A percentile compares a stretch with the other conserved stretches of the same genome.
Conservation (phyloP, 75 land plant species). For the Picea glauca region DNA sequence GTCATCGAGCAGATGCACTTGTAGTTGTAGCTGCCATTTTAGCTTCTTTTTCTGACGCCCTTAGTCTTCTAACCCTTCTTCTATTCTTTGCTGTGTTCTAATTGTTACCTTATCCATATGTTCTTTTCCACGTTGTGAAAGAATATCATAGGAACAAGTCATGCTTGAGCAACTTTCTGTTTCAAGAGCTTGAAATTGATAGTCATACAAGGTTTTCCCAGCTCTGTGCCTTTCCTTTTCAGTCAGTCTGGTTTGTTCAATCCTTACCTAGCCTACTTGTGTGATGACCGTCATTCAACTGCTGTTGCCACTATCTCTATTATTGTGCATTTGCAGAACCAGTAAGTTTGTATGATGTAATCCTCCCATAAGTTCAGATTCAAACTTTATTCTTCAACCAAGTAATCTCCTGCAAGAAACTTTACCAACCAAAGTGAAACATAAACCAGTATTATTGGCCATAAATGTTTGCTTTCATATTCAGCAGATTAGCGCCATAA, state of each 20-base stretch:
- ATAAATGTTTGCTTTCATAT: background rate
- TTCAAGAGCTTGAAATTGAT: background rate
- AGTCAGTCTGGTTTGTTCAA: background rate
- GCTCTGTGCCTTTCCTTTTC: background rate
- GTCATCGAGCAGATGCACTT: background rate
- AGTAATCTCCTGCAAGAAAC: too few species aligned
- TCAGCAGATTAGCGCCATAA: too few species aligned
- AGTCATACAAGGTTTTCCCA: background rate
- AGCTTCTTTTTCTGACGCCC: background rate
- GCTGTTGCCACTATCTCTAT: too few species aligned
- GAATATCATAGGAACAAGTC: background rate
- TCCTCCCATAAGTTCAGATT: too few species aligned
- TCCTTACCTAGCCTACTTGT: background rate
- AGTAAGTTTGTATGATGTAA: too few species aligned
- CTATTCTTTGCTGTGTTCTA: too few species aligned
- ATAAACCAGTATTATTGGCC: too few species aligned
- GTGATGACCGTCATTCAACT: background rate
- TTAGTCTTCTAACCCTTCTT: background rate
- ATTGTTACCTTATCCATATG: background rate
- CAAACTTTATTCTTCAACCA: too few species aligned
- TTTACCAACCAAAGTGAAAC: too few species aligned
- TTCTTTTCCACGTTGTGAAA: background rate
- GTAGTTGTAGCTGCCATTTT: background rate
- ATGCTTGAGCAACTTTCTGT: background rate
- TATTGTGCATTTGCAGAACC: too few species aligned